Evolutionary conservation across 2,329 filamentous ascomycete species (phyloP), one percentile per base, ranked within the genome.

Genomic region (Colletotrichum sp.): DNA sequence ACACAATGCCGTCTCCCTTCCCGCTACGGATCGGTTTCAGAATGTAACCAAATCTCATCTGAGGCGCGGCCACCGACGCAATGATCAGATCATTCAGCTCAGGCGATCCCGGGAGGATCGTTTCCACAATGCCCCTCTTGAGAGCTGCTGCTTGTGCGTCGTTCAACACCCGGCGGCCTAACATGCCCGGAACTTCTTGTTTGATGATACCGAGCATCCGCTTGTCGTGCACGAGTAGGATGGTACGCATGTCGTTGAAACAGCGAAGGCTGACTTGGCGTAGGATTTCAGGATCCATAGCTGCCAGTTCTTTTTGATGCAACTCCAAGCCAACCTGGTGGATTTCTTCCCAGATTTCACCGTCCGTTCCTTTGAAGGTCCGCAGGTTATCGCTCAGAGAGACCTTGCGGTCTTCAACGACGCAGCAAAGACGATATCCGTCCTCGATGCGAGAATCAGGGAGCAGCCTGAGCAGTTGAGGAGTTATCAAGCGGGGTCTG

Each of bases 201-300:
- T 78, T 81, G 6, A 87, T 76, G 13, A 87, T 81, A 11, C 85
- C 85, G 1, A 87, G 78, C 83, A 87, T 86, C 4, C 86, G 83
- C 75, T 87, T 87, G 77, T 87, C 86, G 72, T 87, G 86, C 1
- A 85, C 82, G 2, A 87, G 76, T 12, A 87, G 77, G 8, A 87
- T 79, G 0, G 85, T 87, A 0, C 85, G 82, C 77, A 87, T 79
- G 71, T 87, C 85, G 57, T 87, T 87, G 70, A 86, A 83, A 68
- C 85, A 86, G 11, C 82, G 79, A 2, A 85, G 78, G 44, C 82
- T 82, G 27, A 87, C 36, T 59, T 86, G 82, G 1, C 82, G 83
- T 8, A 86, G 75, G 8, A 86, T 78, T 22, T 84, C 80, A 0
- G 80, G 78, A 0, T 80, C 78, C 3, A 87, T 34, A 0, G 78